A percentile compares a stretch with the other conserved stretches of the same genome.
These are phyloP conservation scores for Meyerozyma sp. DNA, from an alignment of 1,139 yeast genomes.

Conservation along the genomic window DNA sequence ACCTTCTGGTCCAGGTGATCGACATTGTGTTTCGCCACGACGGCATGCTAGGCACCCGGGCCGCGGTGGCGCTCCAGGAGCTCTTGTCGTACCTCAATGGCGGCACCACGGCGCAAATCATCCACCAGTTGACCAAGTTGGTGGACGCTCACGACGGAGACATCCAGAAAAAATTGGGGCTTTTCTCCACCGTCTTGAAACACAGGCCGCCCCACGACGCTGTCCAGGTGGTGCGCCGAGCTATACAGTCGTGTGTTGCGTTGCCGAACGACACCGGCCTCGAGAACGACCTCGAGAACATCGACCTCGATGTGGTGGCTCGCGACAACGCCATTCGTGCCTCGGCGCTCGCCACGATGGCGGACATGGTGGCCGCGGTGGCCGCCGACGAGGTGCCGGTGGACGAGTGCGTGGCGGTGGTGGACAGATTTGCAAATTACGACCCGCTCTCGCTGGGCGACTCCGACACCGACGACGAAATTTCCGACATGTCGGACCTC, in stretches of 20 bases:
- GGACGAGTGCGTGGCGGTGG: conserved; percentile 24
- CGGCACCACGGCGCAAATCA: conserved; percentile 1
- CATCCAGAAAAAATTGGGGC: background rate
- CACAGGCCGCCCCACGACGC: background rate
- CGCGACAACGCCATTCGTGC: conserved; percentile 38
- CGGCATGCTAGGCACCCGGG: conserved; percentile 47
- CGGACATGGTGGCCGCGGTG: conserved; percentile 19
- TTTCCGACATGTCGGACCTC: conserved; percentile 25
- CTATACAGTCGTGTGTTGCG: background rate
- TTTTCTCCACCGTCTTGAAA: conserved; percentile 2
- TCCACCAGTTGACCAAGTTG: conserved; percentile 6
- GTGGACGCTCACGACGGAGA: conserved; percentile 4
- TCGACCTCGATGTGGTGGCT: conserved; percentile 34
- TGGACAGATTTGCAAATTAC: conserved; percentile 43
- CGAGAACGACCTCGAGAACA: conserved; percentile 35
- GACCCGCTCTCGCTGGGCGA: conserved; percentile 47
- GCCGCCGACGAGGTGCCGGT: conserved; percentile 4
- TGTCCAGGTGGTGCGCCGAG: background rate
- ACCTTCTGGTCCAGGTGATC: conserved; percentile 32
- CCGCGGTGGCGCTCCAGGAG: conserved; percentile 51
- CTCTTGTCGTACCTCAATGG: conserved; percentile 31
- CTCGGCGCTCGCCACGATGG: conserved; percentile 41
- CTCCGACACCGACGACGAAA: conserved; percentile 29
- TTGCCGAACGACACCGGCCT: conserved; percentile 24
- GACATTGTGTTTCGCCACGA: conserved; percentile 36